Percentiles rank a stretch among this genome's conserved stretches.
Evolutionary conservation across 2,329 filamentous ascomycete genomes (phyloP).

Genomic region (Aspergillus chevalieri): DNA sequence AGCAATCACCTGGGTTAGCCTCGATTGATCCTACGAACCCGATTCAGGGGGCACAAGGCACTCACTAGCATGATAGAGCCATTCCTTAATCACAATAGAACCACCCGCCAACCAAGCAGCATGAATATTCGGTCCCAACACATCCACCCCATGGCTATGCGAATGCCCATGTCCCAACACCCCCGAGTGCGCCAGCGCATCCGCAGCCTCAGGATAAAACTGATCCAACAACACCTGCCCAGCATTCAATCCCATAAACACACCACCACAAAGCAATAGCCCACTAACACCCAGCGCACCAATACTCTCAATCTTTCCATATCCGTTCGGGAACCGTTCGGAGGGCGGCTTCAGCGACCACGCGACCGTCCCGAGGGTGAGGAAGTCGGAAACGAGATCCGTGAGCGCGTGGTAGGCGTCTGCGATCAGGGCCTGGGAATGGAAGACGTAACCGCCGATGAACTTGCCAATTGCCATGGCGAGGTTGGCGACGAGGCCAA

Average conservation of each 20-base stretch:
- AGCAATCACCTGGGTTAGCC: neutral
- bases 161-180: conserved; percentile 52
- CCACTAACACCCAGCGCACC: conserved; percentile 89
- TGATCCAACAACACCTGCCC: conserved; percentile 64
- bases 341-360: conserved; percentile 85
- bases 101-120: conserved; percentile 90
- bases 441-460: conserved; percentile 85
- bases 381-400: conserved; percentile 88
- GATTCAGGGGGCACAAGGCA: conserved; percentile 15
- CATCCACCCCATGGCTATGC: conserved; percentile 47
- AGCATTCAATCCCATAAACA: conserved; percentile 85
- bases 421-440: conserved; percentile 86
- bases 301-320: conserved; percentile 95
- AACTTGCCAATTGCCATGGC: conserved; percentile 93
- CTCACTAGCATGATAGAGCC: conserved; percentile 93
- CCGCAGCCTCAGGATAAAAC: conserved; percentile 62
- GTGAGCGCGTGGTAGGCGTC: conserved; percentile 95
- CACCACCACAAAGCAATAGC: conserved; percentile 78
- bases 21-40: neutral
- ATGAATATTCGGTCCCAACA: conserved; percentile 73
- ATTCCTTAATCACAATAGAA: conserved; percentile 90
- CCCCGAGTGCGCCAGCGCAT: conserved; percentile 37
- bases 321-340: conserved; percentile 78
- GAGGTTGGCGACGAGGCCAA: conserved; percentile 82
- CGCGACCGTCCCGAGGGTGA: conserved; percentile 89